Evolutionary conservation across 164 flowering plant species (phyloP).

Genomic region (Piper longum): DNA sequence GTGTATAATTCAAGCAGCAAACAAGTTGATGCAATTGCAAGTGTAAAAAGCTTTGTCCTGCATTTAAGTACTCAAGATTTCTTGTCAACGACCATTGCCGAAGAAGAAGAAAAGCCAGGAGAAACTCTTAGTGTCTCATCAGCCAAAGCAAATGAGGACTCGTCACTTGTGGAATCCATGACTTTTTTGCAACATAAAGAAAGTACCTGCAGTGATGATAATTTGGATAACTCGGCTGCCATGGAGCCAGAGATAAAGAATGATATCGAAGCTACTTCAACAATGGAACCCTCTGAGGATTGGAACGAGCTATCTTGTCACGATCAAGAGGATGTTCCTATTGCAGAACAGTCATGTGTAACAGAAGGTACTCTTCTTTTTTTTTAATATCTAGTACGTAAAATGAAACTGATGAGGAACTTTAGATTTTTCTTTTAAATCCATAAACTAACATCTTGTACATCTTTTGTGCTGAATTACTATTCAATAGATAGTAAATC

Average conservation of each 20-base stretch:
- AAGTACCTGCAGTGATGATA: conserved; percentile 2
- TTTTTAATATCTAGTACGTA: neutral
- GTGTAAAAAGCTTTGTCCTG: conserved; percentile 7
- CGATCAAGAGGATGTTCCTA: neutral
- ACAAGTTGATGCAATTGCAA: conserved; percentile 2
- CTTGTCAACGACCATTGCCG: conserved; percentile 5
- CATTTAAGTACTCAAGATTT: conserved; percentile 8
- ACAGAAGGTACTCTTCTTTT: neutral
- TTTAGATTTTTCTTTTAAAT: no score
- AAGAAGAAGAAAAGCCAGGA: conserved; percentile 13
- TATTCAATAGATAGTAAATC: no score
- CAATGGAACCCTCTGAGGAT: neutral
- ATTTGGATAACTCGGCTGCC: conserved; percentile 6
- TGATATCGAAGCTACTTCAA: neutral
- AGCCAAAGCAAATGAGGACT: conserved; percentile 7
- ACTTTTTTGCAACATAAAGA: conserved; percentile 4
- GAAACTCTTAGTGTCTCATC: conserved; percentile 1
- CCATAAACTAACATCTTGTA: neutral
- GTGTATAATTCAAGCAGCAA: conserved; percentile 6
- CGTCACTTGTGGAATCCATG: neutral
- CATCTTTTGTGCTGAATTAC: no score
- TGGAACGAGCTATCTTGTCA: neutral
- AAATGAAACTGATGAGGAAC: neutral
- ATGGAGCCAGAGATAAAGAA: conserved; percentile 1
- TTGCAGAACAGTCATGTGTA: neutral